Evolutionary conservation across 148 eudicot species (phyloP), one percentile per base, ranked within the genome.

Genomic region (Vaccinium darrowii): DNA sequence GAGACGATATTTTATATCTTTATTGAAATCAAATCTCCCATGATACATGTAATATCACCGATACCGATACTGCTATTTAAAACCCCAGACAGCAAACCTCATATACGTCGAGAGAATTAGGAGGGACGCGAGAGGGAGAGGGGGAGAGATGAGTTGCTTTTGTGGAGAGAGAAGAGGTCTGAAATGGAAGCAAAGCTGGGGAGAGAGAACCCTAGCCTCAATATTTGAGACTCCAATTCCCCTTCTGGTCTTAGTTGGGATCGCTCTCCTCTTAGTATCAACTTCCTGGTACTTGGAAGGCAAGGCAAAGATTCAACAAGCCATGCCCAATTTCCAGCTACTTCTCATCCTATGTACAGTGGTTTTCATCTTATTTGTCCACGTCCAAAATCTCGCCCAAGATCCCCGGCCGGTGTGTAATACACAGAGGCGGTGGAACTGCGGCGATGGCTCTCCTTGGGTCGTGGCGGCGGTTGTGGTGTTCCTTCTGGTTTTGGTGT

Each of bases 141-240:
- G 74, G 52, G 57, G 72, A 39, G 25, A 54, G 69, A 81, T 81
- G 75, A 73, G 81, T 30, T 84, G 16, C 79, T 10, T 54, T 4
- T 73, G 73, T 27, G 43, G 71, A 30, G 79, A 71, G 33, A 67
- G 86, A 80, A 67, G 79, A 65, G 80, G 33, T 57, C 81, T 80
- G 0, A 21, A 30, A 3, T 58, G 80, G 87, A 74, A 56, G 74
- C 79, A 33, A 57, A 58, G 84, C n/a, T 81, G 87, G 84, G 16
- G 49, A 49, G 87, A 81, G 30, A 47, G 60, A 71, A 50, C 84
- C 15, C 60, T 85, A 21, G 47, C 74, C 19, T 85, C 88, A 56
- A 76, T 83, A 23, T 77, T 80, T 25, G 71, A 83, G 58, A 92
- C 91, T 21, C 90, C 90, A 3, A 36, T 88, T 15, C 86, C 90